Conservation (phyloP, 768 basidiomycete genomes). For the Krasilnikovozyma curviuscula region DNA sequence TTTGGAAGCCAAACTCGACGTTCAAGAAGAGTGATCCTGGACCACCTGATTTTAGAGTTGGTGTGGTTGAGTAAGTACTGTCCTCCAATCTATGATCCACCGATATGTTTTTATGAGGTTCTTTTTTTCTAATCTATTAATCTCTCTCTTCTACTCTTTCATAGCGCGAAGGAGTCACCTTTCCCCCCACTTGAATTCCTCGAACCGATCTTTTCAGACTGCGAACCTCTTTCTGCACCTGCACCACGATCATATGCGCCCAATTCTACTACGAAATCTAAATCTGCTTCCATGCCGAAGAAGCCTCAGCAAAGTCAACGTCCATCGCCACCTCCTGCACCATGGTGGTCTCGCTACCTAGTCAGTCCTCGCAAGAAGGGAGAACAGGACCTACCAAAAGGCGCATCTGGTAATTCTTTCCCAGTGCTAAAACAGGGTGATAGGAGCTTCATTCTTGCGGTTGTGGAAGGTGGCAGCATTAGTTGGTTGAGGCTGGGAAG, state of each 20-base stretch:
- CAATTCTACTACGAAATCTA: too few species aligned
- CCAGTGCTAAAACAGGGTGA: conserved; percentile 8
- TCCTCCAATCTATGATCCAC: not conserved
- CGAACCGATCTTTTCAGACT: not conserved
- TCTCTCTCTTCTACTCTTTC: not conserved
- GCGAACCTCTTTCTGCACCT: not conserved
- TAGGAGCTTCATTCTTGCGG: conserved; percentile 1
- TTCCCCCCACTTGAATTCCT: not conserved
- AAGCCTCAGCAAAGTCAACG: too few species aligned
- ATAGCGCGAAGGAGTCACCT: not conserved
- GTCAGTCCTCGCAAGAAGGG: not conserved
- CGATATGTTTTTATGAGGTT: not conserved
- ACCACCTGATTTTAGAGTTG: conserved; percentile 4
- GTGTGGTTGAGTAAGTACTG: conserved; percentile 3
- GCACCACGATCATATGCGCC: not conserved
- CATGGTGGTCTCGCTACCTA: not conserved
- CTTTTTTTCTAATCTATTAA: not conserved
- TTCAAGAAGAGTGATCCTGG: conserved; percentile 6
- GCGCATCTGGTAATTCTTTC: not conserved
- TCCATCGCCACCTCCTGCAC: not conserved
- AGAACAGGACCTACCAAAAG: not conserved
- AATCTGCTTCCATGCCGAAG: too few species aligned
- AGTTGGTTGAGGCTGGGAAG: conserved; percentile 6
- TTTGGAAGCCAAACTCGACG: conserved; percentile 2
- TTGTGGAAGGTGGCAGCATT: conserved; percentile 1